These are phyloP conservation scores for Zopfochytrium polystomum DNA, from an alignment of 371 early-diverging fungal genomes.

Conservation along the genomic window DNA sequence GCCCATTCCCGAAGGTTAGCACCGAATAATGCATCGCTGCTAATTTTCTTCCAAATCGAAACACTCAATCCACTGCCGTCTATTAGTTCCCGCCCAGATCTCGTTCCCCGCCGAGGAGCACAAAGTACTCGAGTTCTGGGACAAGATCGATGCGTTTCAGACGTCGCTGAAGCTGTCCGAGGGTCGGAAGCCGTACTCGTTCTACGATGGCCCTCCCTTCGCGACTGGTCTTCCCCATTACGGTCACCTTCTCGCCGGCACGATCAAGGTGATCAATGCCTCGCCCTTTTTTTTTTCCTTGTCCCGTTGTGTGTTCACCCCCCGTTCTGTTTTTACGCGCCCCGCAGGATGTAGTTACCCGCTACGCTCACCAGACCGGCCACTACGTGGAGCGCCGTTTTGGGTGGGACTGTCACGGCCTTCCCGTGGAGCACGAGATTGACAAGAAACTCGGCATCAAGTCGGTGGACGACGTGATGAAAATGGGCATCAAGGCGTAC, in stretches of 20 bases:
- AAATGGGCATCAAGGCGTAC: conserved; percentile 98
- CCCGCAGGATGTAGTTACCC: conserved; percentile 91
- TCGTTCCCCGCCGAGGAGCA: conserved; percentile 94
- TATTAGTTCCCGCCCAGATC: conserved; percentile 48
- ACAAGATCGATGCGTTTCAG: conserved; percentile 97
- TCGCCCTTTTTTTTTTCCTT: not conserved
- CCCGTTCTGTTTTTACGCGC: not conserved
- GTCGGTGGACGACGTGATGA: no score
- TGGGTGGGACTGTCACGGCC: no score
- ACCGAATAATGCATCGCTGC: no score
- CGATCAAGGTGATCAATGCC: conserved; percentile 85
- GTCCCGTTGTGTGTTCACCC: not conserved
- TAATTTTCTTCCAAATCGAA: no score
- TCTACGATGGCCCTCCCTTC: conserved; percentile 99
- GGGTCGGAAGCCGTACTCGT: conserved; percentile 82
- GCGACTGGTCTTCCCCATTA: conserved; percentile 99
- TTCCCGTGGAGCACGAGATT: conserved; percentile 99
- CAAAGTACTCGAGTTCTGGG: conserved; percentile 94
- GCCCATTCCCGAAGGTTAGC: no score
- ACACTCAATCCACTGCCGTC: no score
- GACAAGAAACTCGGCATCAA: conserved; percentile 96
- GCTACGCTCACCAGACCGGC: conserved; percentile 97
- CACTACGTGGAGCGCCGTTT: conserved; percentile 98
- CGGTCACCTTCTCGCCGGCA: conserved; percentile 99
- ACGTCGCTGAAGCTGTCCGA: conserved; percentile 89